These are phyloP conservation scores for Colletotrichum sp. DNA, from an alignment of 2,329 filamentous ascomycete genomes.

Conservation along the genomic window DNA sequence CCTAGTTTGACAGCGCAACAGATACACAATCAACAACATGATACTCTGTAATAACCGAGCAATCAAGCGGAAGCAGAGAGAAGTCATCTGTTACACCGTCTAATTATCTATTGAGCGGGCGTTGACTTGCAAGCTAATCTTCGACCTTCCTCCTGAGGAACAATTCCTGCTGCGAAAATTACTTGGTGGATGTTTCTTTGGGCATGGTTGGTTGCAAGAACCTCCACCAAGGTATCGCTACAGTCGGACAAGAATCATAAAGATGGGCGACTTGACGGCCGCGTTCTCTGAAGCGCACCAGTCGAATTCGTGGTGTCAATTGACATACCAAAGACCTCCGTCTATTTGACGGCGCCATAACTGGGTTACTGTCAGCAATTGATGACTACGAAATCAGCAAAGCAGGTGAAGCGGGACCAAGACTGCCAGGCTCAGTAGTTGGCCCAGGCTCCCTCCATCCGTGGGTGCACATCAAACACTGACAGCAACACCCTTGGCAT, in stretches of 20 bases:
- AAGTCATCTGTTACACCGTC: background rate
- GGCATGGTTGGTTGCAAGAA: background rate
- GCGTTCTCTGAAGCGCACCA: background rate
- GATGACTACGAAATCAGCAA: background rate
- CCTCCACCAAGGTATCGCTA: background rate
- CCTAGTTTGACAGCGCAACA: background rate
- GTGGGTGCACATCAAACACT: slow-evolving; percentile 12
- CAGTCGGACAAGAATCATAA: background rate
- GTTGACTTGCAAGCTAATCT: background rate
- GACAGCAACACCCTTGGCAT: slow-evolving; percentile 11
- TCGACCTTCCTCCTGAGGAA: background rate
- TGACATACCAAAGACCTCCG: background rate
- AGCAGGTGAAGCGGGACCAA: background rate
- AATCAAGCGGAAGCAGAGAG: background rate
- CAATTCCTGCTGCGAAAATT: background rate
- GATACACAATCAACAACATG: background rate
- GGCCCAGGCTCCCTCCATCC: background rate
- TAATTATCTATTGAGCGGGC: background rate
- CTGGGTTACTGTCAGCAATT: background rate
- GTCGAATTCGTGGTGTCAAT: background rate
- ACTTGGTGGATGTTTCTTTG: background rate
- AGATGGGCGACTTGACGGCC: background rate
- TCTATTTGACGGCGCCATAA: background rate
- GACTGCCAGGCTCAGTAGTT: background rate
- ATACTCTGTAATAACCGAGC: background rate